phyloP scores from a whole-genome alignment of 345 rosid species.

The Zanthoxylum bungeanum region DNA sequence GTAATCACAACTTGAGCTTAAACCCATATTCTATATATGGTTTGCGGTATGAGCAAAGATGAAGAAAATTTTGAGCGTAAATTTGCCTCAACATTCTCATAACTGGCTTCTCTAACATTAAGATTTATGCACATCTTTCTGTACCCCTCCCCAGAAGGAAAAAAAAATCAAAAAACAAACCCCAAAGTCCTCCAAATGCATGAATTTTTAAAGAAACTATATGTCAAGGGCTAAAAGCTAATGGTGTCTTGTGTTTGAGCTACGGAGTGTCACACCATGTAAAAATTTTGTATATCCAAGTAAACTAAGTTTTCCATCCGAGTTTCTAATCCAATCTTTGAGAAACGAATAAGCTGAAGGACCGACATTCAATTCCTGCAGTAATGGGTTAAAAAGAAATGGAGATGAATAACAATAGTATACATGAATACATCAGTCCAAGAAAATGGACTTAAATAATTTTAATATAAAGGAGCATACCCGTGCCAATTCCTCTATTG shows the following conservation, averaged over 20 bases:
- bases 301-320: slow-evolving; percentile 85
- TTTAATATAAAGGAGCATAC: slow-evolving; percentile 31
- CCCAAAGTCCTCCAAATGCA: slow-evolving; percentile 8
- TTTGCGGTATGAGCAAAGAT: slow-evolving; percentile 8
- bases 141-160: slow-evolving; percentile 15
- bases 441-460: neutral
- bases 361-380: slow-evolving; percentile 80
- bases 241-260: slow-evolving; percentile 73
- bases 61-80: slow-evolving; percentile 11
- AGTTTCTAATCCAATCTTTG: slow-evolving; percentile 73
- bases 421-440: neutral
- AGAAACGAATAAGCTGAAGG: slow-evolving; percentile 72
- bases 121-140: slow-evolving; percentile 29
- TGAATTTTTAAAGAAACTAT: slow-evolving; percentile 14
- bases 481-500: slow-evolving; percentile 70
- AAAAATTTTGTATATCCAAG: slow-evolving; percentile 78
- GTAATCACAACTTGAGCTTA: slow-evolving; percentile 17
- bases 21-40: slow-evolving; percentile 7
- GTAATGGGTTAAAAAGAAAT: neutral
- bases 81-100: slow-evolving; percentile 11
- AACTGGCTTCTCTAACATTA: slow-evolving; percentile 23
- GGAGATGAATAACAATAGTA: neutral
- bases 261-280: slow-evolving; percentile 78
- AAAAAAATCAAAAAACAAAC: neutral
- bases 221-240: slow-evolving; percentile 26